Base-by-base conservation (phyloP, 306 rosid genomes). In the Nissolia schottii region DNA sequence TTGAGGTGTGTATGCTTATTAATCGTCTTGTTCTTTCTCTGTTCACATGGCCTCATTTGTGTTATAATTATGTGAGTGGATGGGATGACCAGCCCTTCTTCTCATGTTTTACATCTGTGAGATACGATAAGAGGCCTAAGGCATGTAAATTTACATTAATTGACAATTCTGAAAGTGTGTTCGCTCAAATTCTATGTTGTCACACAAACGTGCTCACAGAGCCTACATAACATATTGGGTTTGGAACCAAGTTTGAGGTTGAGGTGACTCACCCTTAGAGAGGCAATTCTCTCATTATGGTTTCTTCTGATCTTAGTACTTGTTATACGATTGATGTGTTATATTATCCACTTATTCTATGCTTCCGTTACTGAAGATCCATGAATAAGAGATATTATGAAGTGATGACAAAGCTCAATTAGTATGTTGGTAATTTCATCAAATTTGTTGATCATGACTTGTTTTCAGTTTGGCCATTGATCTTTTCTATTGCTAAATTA, bases 1-100 rank as follows among this genome's bases (percentile, higher is more conserved):
- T 84, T 95, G 92, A 95, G 99, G 99, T 95, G 70, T 59, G 88
- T 78, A 62, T 73, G 38, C 72, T 10, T 56, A 61, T 45, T 49
- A 60, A 43, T 27, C 22, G 6, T 64, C 77, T 70, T 48, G 18
- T 23, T 43, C 38, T 59, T 64, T 24, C 72, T n/a, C 20, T 41
- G 1, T 60, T 43, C 7, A 56, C 45, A 11, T 5, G 31, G 64
- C 58, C 28, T 49, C 34, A 28, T 43, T 55, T 67, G 3, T 28
- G 19, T 59, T 49, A 28, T 51, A 38, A 77, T 28, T n/a, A 70
- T 38, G 48, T 22, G 58, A 38, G 77, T 70, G 25, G 38, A 14
- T 28, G 15, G 28, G n/a, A 49, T 79, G 79, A 28, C 31, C 70
- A 16, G 10, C 60, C 57, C 56, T 15, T 60, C 9, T 51, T 28